Conservation (phyloP, 257 asterid genomes). For the Hygrophila difformis region DNA sequence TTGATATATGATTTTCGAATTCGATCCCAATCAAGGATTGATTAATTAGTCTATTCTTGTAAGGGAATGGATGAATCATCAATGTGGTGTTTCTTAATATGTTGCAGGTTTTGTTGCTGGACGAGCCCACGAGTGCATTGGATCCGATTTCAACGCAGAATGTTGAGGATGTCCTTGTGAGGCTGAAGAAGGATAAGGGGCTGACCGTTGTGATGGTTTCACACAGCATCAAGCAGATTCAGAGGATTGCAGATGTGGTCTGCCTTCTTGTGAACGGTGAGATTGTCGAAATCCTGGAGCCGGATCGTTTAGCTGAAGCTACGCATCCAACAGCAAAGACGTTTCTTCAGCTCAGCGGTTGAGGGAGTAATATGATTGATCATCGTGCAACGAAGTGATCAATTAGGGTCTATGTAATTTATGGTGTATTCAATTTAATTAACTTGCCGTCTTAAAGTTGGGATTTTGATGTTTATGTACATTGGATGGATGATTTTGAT, state of each 20-base stretch:
- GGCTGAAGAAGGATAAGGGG: constrained; percentile 46
- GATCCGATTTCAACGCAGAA: constrained; percentile 76
- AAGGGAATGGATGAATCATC: too few relatives aligned
- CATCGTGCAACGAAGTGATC: too few relatives aligned
- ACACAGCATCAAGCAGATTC: constrained; percentile 69
- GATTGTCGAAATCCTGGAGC: constrained; percentile 56
- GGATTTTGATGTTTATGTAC: too few relatives aligned
- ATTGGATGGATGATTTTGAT: too few relatives aligned
- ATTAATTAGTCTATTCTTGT: too few relatives aligned
- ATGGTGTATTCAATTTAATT: too few relatives aligned
- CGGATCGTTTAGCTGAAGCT: constrained; percentile 49
- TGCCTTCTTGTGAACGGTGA: constrained; percentile 66
- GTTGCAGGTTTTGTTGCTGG: constrained; percentile 52
- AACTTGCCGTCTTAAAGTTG: too few relatives aligned
- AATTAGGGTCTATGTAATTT: too few relatives aligned
- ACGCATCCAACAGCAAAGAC: constrained; percentile 63
- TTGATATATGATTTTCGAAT: too few relatives aligned
- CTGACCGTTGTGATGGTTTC: constrained; percentile 56
- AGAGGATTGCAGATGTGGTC: constrained; percentile 61
- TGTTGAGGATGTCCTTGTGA: constrained; percentile 54
- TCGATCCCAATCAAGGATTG: too few relatives aligned
- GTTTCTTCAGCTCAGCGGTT: constrained; percentile 54
- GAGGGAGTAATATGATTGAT: too few relatives aligned
- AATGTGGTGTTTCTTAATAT: too few relatives aligned
- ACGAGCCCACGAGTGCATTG: constrained; percentile 74